Base-by-base conservation (phyloP, 2,329 filamentous ascomycete species). In the Alternaria dauci region DNA sequence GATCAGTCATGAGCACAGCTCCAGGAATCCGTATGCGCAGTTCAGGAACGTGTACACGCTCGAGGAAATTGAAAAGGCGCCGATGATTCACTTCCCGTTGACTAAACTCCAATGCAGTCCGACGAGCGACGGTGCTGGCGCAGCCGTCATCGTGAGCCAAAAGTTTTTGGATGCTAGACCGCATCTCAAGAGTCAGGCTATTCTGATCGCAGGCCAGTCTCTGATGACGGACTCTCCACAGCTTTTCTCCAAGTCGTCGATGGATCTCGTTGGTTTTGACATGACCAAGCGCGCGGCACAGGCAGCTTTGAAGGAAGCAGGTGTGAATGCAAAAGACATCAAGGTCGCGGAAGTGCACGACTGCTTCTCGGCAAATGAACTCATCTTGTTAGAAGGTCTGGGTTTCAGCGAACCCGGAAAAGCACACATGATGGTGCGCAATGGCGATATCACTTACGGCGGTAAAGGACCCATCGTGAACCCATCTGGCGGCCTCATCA, bases 61-160 rank as follows among this genome's bases (percentile, higher is more conserved):
- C 36, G 91, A 96, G 46, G 88, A 98, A 80, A 86, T 98, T 73
- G 80, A 92, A 75, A 83, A 90, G 39, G 82, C 91, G 0, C 85
- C 92, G 51, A 91, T 88, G 85, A 92, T 97, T 77, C 88, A 92
- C 79, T 88, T 86, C 59, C 94, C 94, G 3, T 85, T 98, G 54
- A 98, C 94, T 54, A 97, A 97, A 81, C 88, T 98, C 25, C 94
- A 97, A 81, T 97, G 94, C 84, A 97, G 93, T 79, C 94, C 94
- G 1, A 98, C 94, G 0, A 95, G 91, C 0, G 94, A 97, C 78
- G 94, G 94, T 30, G 93, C 90, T 28, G 94, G 93, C 1, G 93
- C 94, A 0, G 93, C 92, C 8, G 89, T 97, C 18, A 83, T 98
- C 48, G 94, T 97, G 42, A 96, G 92, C 1, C 89, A 97, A 80